Percentiles rank a stretch among this genome's conserved stretches.
Evolutionary conservation across 768 basidiomycete genomes (phyloP).

Genomic region (Kwoniella mangroviensis): DNA sequence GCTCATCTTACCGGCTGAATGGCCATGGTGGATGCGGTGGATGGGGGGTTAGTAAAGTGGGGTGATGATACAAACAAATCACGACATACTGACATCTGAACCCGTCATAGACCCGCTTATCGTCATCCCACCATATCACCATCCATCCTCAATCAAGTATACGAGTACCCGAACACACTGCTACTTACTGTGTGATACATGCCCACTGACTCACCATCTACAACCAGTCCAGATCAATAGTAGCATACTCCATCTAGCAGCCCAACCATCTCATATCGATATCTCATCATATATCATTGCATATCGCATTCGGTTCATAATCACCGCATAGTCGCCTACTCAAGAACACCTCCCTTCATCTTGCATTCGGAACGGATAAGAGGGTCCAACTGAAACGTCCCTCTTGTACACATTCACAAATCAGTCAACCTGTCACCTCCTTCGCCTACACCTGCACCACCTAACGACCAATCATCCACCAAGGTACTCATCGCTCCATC

Average conservation of each 20-base stretch:
- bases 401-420: slow-evolving; percentile 4
- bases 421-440: slow-evolving; percentile 21
- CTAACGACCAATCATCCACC: slow-evolving; percentile 8
- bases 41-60: background rate
- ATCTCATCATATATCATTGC: background rate
- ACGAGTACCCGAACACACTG: background rate
- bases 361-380: slow-evolving; percentile 1
- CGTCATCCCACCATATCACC: background rate
- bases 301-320: background rate
- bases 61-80: background rate
- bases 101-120: background rate
- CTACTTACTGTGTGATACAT: background rate
- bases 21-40: background rate
- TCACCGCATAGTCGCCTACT: background rate
- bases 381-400: background rate
- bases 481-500: background rate
- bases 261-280: background rate
- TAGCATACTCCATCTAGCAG: background rate
- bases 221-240: background rate
- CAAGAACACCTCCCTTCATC: background rate
- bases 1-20: background rate
- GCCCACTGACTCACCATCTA: background rate
- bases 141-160: no score
- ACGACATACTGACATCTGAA: background rate
- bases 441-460: background rate